Evolutionary conservation across 2,329 filamentous ascomycete genomes (phyloP), one percentile per base, ranked within the genome.

Genomic region (Aureobasidium sp.): DNA sequence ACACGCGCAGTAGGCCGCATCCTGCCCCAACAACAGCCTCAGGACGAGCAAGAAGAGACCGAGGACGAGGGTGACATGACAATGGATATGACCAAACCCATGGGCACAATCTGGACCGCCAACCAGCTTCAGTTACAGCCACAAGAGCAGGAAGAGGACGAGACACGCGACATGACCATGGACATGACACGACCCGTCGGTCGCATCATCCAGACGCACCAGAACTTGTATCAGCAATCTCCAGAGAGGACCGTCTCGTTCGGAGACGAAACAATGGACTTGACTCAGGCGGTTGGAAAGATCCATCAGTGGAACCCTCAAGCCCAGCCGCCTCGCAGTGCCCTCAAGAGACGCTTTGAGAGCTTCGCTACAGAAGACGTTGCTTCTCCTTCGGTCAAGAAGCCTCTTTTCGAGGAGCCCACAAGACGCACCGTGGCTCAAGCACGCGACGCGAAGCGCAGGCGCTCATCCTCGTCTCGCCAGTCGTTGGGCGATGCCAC

Each of bases 111-210:
- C 55, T 58, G 55, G 55, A 40, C 58, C 4, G 45, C 57, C 29
- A 42, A 15, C 21, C 57, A 42, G 46, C 29, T 37, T n/a, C 27
- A 37, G 9, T 5, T 4, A 23, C 37, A 55, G 11, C 13, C 37
- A 21, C 29, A 42, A 15, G 58, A 60, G 7, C 76, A 80, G 25
- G 80, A 82, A 21, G 82, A 84, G 64, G 55, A 63, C 23, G 51
- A 55, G 27, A 43, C 38, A 31, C 42, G 25, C 29, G 89, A 91
- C 40, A 86, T 95, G 79, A 94, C 89, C 21, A 96, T 97, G 93
- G 93, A 97, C 67, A 89, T 96, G 8, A 96, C 93, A 2, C 84
- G 84, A 59, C 89, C 84, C 7, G 78, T 95, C 57, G 93, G 93
- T 10, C 83, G 86, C 4, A 96, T 96, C 58, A 38, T 60, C 9